Evolutionary conservation across 1,284 basidiomycete genomes (phyloP).

Genomic region (Dichomitus squalens): DNA sequence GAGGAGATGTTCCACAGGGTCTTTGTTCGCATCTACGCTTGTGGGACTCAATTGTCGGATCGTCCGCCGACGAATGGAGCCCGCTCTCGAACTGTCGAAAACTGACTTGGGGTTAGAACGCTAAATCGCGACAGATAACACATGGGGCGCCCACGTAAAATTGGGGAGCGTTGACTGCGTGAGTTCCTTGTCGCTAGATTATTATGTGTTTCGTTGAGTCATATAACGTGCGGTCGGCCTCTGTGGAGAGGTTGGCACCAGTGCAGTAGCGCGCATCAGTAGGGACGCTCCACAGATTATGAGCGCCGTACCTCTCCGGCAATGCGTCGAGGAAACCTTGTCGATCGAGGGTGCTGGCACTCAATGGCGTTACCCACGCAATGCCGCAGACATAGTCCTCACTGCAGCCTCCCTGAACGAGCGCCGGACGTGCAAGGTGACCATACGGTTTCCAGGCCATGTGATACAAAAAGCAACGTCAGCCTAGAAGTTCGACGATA

Average conservation of each 20-base stretch:
- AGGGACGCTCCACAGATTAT: slow-evolving; percentile 10
- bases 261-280: slow-evolving; percentile 3
- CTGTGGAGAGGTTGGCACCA: neutral
- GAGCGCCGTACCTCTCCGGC: neutral
- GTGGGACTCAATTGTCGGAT: neutral
- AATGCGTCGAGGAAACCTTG: neutral
- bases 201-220: neutral
- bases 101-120: slow-evolving; percentile 5
- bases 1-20: too few relatives aligned
- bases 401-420: slow-evolving; percentile 3
- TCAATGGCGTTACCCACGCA: neutral
- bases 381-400: slow-evolving; percentile 6
- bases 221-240: neutral
- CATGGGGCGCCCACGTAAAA: slow-evolving; percentile 13
- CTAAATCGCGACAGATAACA: slow-evolving; percentile 6
- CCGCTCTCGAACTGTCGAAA: neutral
- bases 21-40: neutral
- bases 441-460: slow-evolving; percentile 10
- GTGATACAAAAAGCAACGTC: slow-evolving; percentile 13
- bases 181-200: too few relatives aligned
- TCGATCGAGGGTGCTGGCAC: slow-evolving; percentile 1
- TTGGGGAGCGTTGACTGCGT: too few relatives aligned
- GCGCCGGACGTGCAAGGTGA: slow-evolving; percentile 12
- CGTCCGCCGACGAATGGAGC: neutral
- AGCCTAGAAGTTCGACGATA: slow-evolving; percentile 10